Evolutionary conservation across 345 rosid genomes (phyloP).

Genomic region (Xanthoceras sorbifolium): DNA sequence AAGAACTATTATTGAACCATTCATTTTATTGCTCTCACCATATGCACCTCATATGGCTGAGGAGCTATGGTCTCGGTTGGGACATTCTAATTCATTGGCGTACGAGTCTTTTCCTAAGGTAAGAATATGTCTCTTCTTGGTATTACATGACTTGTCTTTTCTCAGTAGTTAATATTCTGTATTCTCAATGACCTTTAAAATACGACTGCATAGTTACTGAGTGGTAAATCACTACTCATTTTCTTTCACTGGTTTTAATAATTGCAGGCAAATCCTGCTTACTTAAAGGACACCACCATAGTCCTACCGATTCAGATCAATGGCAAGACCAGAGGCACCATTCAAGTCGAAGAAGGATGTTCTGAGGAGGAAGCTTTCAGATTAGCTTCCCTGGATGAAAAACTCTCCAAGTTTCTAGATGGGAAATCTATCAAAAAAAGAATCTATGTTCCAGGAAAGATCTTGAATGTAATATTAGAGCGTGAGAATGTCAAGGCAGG

Average conservation of each 20-base stretch:
- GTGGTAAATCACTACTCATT: background rate
- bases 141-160: background rate
- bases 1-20: constrained; percentile 60
- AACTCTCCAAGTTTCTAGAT: constrained; percentile 60
- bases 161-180: background rate
- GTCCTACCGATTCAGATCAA: constrained; percentile 90
- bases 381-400: constrained; percentile 64
- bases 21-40: constrained; percentile 79
- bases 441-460: constrained; percentile 85
- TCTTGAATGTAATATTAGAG: constrained; percentile 78
- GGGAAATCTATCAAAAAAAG: constrained; percentile 68
- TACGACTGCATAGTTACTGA: background rate
- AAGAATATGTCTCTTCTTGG: background rate
- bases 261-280: constrained; percentile 70
- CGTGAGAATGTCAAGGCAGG: constrained; percentile 57
- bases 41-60: constrained; percentile 97
- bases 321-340: constrained; percentile 94
- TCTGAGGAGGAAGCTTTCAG: constrained; percentile 80
- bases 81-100: constrained; percentile 65
- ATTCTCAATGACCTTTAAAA: background rate
- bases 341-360: constrained; percentile 82
- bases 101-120: constrained; percentile 75
- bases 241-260: background rate
- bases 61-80: constrained; percentile 90
- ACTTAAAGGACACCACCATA: constrained; percentile 65